These are phyloP conservation scores for Maudiozyma humilis DNA, from an alignment of 1,139 yeast genomes.

Conservation along the genomic window DNA sequence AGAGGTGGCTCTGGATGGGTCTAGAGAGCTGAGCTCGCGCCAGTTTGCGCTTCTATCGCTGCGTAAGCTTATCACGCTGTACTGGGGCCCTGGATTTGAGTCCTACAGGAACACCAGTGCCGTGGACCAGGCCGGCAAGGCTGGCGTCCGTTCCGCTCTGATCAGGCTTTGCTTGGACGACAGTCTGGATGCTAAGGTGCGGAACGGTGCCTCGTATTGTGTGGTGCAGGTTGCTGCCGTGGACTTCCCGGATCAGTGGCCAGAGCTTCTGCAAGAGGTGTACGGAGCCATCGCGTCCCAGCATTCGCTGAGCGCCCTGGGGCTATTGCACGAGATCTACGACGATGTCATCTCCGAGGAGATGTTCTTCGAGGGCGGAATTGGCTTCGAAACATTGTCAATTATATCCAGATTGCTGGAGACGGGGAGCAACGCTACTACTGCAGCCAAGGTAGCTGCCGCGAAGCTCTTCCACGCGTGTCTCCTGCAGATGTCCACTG, in stretches of 20 bases:
- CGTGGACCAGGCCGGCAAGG: conserved; percentile 40
- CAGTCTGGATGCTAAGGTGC: conserved; percentile 46
- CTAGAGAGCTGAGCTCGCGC: conserved; percentile 28
- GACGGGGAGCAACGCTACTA: conserved; percentile 24
- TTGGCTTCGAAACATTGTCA: conserved; percentile 46
- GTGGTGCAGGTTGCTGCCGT: conserved; percentile 79
- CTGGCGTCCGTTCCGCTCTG: conserved; percentile 41
- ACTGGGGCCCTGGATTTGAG: conserved; percentile 82
- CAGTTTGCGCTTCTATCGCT: conserved; percentile 67
- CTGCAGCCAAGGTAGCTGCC: conserved; percentile 42
- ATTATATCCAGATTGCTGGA: conserved; percentile 39
- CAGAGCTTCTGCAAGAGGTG: conserved; percentile 48
- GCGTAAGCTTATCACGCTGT: conserved; percentile 59
- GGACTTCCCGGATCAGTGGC: conserved; percentile 97
- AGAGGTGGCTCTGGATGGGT: conserved; percentile 19
- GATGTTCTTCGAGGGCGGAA: conserved; percentile 71
- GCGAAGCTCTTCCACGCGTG: conserved; percentile 47
- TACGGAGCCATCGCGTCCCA: conserved; percentile 37
- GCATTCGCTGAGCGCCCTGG: conserved; percentile 52
- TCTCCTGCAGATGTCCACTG: conserved; percentile 44
- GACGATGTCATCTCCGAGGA: conserved; percentile 82
- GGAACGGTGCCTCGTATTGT: conserved; percentile 63
- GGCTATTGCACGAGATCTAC: conserved; percentile 67
- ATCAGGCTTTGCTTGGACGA: conserved; percentile 46
- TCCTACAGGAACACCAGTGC: conserved; percentile 61